Base-by-base conservation (phyloP, 257 asterid species). In the Nicotiana tomentosiformis region DNA sequence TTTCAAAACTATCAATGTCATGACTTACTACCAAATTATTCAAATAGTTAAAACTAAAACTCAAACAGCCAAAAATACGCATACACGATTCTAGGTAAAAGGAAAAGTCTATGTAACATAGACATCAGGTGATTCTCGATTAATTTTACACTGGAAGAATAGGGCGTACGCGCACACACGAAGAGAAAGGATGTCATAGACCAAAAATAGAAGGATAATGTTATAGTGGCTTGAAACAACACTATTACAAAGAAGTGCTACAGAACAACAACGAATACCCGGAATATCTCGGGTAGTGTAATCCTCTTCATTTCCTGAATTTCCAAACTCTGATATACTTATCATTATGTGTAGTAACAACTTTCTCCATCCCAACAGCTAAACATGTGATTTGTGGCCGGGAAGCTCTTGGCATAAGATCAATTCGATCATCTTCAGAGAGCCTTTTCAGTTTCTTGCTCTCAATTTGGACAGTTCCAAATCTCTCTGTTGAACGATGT, bases 361-460 rank as follows among this genome's bases (percentile, higher is more conserved):
- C 90, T 86, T 96, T 96, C 91, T 93, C 92, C 98, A 96, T 93
- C 80, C 99, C 98, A 14, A 92, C 98, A 56, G 95, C 97, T 90
- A 94, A 89, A 85, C 96, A 89, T 10, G 91, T 86, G 76, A 96
- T 90, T 30, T 94, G 95, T 29, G 94, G 95, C 20, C 95, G 89
- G 84, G 79, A 80, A 79, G 83, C 53, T 30, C 77, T 89, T 17
- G 91, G 93, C 93, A 93, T 86, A 18, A 87, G 91, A 81, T 94
- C 95, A 5, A 96, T 74, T 1, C 92, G 95, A 18, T 88, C 92
- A 80, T 91, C 94, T 81, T 87, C 91, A 1, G 81, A 66, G 39
- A 96, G 89, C 87, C 91, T 89, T 72, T 77, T 89, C 57, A 83
- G 92, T 84, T 83, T 86, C 89, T 77, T 90, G 76, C 39, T 90